Evolutionary conservation across 1,139 yeast genomes (phyloP).

Genomic region (Hemisphaericaspora xylofermentans): DNA sequence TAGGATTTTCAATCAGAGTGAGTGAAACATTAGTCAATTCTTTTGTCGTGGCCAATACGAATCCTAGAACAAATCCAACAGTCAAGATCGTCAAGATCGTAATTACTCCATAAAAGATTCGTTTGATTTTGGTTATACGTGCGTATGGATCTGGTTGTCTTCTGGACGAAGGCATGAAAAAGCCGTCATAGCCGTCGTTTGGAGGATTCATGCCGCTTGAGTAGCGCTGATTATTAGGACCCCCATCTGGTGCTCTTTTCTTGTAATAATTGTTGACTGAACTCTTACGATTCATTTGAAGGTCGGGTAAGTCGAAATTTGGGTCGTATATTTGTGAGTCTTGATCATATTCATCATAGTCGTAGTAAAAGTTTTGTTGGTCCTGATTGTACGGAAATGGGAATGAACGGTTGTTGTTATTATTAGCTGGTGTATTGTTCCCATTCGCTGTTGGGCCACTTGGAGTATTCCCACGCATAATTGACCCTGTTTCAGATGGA

Average conservation of each 20-base stretch:
- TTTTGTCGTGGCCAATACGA: conserved; percentile 81
- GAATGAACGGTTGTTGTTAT: conserved; percentile 25
- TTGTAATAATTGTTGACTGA: conserved; percentile 8
- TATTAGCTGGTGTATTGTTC: conserved; percentile 25
- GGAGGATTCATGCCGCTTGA: neutral
- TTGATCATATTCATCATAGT: conserved; percentile 44
- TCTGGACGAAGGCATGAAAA: conserved; percentile 27
- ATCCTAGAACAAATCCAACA: conserved; percentile 79
- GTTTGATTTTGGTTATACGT: conserved; percentile 36
- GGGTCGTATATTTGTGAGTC: conserved; percentile 23
- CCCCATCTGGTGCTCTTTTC: too few relatives aligned
- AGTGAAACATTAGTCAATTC: conserved; percentile 72
- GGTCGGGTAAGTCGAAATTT: conserved; percentile 19
- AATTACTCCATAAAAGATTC: conserved; percentile 55
- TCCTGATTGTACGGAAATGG: conserved; percentile 61
- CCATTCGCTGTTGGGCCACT: conserved; percentile 9
- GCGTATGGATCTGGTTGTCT: conserved; percentile 21
- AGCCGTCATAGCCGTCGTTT: conserved; percentile 19
- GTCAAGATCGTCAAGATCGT: conserved; percentile 56
- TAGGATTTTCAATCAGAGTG: conserved; percentile 60
- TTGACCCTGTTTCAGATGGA: conserved; percentile 8
- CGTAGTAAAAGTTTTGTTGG: conserved; percentile 34
- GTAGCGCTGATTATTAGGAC: conserved; percentile 6
- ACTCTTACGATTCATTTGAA: conserved; percentile 11
- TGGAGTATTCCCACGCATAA: conserved; percentile 5